Evolutionary conservation across 805 yeast genomes (phyloP), one percentile per base, ranked within the genome.

Genomic region (Nakazawaea ishiwadae): DNA sequence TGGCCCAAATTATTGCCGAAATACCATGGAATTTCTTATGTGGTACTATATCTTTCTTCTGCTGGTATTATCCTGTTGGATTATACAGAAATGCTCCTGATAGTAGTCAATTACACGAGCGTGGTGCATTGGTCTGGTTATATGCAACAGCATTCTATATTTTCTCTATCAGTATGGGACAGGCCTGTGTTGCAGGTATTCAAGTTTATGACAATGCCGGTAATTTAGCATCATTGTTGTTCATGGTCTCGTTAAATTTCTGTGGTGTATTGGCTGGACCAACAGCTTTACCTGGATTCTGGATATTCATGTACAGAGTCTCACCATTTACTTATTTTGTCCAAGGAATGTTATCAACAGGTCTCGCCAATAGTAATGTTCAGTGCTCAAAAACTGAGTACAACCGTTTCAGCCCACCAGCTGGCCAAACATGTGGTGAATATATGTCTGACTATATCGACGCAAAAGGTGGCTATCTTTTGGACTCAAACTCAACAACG

Each of bases 281-380:
- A 33, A 55, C 66, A 15, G 65, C 60, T 24, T 46, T 65, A 66
- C 84, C 84, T 23, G 78, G 87, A n/a, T 85, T 85, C 69, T 77
- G 90, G 89, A 66, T 73, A 33, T 84, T 82, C 69, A 79, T 84
- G 87, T 84, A 82, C 68, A 69, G 89, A 56, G 73, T 68, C 15
- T 77, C 82, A 18, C 91, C 93, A 14, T 64, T 81, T 48, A 79
- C 88, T 1, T 84, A 83, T 51, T 69, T 81, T 63, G 65, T 84
- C 40, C 63, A 69, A 15, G 80, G 77, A 32, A 58, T 77, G 51
- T 56, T 81, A 42, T 61, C 77, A 31, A 64, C 73, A 39, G 84
- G 79, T 48, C 60, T 81, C 49, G 82, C 79, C 34, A 69, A 69
- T 45, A 63, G 65, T 6, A 40, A 51, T 0, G 75, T 80, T 35